Conservation (phyloP, 2,329 filamentous ascomycete genomes). For the Metarhizium anisopliae region DNA sequence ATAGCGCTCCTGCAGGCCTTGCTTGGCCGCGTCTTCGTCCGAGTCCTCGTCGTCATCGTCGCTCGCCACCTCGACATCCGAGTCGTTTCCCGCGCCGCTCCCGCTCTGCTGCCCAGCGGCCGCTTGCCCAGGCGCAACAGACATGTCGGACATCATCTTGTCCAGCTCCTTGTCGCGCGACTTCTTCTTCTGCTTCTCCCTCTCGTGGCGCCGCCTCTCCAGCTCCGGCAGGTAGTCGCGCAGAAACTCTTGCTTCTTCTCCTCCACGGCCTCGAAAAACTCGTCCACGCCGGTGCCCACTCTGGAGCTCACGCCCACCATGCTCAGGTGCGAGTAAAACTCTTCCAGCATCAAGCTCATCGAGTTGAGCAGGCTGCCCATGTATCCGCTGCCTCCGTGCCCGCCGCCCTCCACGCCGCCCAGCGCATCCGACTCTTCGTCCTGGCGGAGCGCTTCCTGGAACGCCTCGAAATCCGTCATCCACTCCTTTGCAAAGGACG, state of each 20-base stretch:
- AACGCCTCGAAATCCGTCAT: slow-evolving; percentile 99
- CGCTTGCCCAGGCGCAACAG: slow-evolving; percentile 24
- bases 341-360: slow-evolving; percentile 98
- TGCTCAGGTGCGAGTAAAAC: slow-evolving; percentile 88
- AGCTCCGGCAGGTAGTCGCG: slow-evolving; percentile 88
- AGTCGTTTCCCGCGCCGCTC: slow-evolving; percentile 33
- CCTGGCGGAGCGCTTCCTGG: slow-evolving; percentile 71
- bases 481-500: slow-evolving; percentile 91
- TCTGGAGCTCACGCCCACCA: slow-evolving; percentile 90
- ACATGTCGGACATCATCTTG: slow-evolving; percentile 93
- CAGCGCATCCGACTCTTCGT: slow-evolving; percentile 71
- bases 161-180: slow-evolving; percentile 73
- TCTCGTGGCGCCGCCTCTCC: slow-evolving; percentile 64
- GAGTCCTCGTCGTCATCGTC: slow-evolving; percentile 48
- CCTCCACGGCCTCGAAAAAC: slow-evolving; percentile 82
- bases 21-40: slow-evolving; percentile 50
- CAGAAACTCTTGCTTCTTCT: slow-evolving; percentile 82
- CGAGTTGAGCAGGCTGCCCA: slow-evolving; percentile 90
- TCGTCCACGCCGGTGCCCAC: slow-evolving; percentile 85
- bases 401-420: slow-evolving; percentile 61
- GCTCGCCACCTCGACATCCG: slow-evolving; percentile 45
- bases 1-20: slow-evolving; percentile 68
- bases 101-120: slow-evolving; percentile 25
- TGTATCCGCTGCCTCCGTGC: slow-evolving; percentile 79
- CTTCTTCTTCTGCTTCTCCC: slow-evolving; percentile 65